phyloP scores from a whole-genome alignment of 148 eudicot species.

The Rhododendron henanense region DNA sequence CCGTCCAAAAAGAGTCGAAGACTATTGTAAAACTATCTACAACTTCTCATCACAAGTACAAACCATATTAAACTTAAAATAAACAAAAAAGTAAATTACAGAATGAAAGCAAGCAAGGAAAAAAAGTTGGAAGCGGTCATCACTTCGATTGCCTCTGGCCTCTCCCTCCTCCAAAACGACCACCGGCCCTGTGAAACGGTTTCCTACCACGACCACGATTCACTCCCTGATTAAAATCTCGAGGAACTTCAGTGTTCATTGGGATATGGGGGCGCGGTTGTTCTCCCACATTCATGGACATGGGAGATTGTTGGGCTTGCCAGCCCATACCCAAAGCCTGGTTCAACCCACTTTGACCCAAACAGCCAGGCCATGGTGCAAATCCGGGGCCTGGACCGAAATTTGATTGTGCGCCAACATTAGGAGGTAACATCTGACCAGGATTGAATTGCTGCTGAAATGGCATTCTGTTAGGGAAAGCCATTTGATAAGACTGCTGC shows the following conservation, averaged over 20 bases:
- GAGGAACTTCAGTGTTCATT: constrained; percentile 25
- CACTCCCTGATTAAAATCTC: constrained; percentile 35
- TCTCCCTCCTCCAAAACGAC: constrained; percentile 59
- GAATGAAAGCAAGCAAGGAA: background rate
- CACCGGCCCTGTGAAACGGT: constrained; percentile 47
- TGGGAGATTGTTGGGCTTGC: constrained; percentile 30
- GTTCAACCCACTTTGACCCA: constrained; percentile 36
- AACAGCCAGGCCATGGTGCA: constrained; percentile 36
- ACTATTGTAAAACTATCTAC: constrained; percentile 7
- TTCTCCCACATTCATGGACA: constrained; percentile 25
- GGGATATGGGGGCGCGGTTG: constrained; percentile 19
- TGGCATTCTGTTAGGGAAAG: constrained; percentile 21
- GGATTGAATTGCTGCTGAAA: constrained; percentile 49
- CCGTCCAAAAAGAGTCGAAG: background rate
- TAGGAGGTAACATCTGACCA: constrained; percentile 32
- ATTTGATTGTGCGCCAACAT: constrained; percentile 32
- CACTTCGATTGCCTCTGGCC: constrained; percentile 29
- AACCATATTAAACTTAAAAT: background rate
- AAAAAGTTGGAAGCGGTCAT: background rate
- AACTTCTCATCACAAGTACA: background rate
- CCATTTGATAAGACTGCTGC: constrained; percentile 37
- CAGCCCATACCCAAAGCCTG: constrained; percentile 38
- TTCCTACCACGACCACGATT: constrained; percentile 38
- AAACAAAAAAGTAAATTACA: background rate
- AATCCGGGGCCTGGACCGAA: constrained; percentile 33